These are phyloP conservation scores for Populus euphratica DNA, from an alignment of 345 rosid genomes.

Conservation along the genomic window DNA sequence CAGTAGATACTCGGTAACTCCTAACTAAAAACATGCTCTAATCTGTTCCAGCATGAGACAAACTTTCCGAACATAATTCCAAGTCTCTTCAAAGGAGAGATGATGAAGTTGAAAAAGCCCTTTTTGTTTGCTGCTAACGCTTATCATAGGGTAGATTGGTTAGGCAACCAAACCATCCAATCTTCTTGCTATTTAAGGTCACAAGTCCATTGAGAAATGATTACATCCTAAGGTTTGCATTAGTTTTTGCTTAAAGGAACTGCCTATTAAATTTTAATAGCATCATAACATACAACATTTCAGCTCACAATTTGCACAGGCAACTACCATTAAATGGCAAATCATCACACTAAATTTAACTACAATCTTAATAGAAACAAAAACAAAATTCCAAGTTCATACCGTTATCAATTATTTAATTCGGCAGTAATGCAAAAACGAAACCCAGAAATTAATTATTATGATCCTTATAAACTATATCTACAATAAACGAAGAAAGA, in stretches of 20 bases:
- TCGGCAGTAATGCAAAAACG: too few species aligned
- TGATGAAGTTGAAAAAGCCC: too few species aligned
- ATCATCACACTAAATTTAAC: conserved; percentile 2
- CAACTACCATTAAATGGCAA: neutral
- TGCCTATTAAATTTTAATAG: neutral
- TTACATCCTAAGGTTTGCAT: too few species aligned
- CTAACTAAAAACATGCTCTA: neutral
- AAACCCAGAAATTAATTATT: too few species aligned
- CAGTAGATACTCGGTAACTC: neutral
- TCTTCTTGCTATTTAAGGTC: too few species aligned
- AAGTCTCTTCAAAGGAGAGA: too few species aligned
- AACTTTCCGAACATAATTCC: neutral
- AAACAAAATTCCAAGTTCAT: neutral
- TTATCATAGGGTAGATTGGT: too few species aligned
- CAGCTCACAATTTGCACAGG: neutral
- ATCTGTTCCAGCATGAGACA: neutral
- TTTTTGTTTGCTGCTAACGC: too few species aligned
- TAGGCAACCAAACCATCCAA: too few species aligned
- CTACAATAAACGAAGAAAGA: neutral
- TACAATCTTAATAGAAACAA: neutral
- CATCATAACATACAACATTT: neutral
- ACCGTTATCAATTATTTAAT: too few species aligned
- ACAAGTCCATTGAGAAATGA: too few species aligned
- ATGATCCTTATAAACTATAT: too few species aligned
- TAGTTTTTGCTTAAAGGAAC: neutral